Base-by-base conservation (phyloP, 768 basidiomycete genomes). In the Russula abietina region DNA sequence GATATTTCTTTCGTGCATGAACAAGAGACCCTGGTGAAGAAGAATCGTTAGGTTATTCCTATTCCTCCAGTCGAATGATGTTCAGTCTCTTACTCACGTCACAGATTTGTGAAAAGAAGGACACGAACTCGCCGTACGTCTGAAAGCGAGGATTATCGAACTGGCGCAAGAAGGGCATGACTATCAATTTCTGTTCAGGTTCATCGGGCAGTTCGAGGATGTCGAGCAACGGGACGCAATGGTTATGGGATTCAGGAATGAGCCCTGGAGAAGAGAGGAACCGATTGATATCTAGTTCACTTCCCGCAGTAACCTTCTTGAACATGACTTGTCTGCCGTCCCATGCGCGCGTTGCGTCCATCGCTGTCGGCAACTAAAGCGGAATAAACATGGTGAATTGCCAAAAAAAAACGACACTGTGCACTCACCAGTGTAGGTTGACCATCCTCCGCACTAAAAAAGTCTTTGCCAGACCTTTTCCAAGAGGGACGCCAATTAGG, bases 1-100 rank as follows among this genome's bases (percentile, higher is more conserved):
- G 1, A 73, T 64, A 22, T 66, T 45, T 19, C 65, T 64, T 11
- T 52, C 30, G 41, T 72, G 71, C n/a, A 72, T 57, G 48, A 72
- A 72, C 0, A 16, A n/a, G 5, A 72, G 53, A 4, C 71, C 70
- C 71, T 71, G 46, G 28, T 1, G 11, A 49, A 11, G 11, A 49
- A 11, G 43, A 14, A 28, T 11, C 22, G 26, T 61, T 36, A 55
- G 45, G n/a, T 26, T 26, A 14, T 12, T 19, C 26, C 24, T 17
- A 55, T 4, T 7, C 24, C 16, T 26, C 26, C 26, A 16, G 45
- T 14, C n/a, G 12, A 33, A 19, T 11, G 12, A 46, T 46, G 51
- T 11, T 17, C 12, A n/a, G 36, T 49, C 58, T 61, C 38, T n/a
- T n/a, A 61, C 57, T 61, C 38, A 61, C 57, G 24, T 61, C 38